Conservation (phyloP, 208 protist genomes). For the Kentomonas sorsogonicus region DNA sequence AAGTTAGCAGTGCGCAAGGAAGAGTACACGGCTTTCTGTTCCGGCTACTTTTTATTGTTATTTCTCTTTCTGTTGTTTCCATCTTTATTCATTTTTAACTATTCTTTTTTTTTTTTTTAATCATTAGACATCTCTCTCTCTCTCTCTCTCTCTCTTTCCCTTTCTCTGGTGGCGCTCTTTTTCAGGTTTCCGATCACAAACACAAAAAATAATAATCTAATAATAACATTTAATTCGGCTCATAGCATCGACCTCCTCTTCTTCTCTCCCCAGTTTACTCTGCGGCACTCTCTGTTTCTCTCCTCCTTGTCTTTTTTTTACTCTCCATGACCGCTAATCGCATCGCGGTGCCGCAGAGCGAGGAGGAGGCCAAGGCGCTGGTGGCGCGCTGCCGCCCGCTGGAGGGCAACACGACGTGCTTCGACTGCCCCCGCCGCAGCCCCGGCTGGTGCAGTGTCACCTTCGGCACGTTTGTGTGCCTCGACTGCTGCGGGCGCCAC, state of each 20-base stretch:
- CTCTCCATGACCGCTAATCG: background rate
- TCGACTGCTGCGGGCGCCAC: constrained; percentile 95
- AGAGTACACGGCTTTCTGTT: constrained; percentile 9
- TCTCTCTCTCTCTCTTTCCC: background rate
- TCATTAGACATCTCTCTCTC: background rate
- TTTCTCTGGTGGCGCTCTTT: background rate
- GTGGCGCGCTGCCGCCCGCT: constrained; percentile 51
- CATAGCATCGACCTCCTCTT: too few relatives aligned
- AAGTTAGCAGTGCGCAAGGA: too few relatives aligned
- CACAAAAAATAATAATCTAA: too few relatives aligned
- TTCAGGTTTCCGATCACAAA: too few relatives aligned
- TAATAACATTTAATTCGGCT: too few relatives aligned
- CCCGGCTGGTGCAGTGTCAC: constrained; percentile 95
- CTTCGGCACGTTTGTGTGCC: constrained; percentile 96
- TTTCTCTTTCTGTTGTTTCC: background rate
- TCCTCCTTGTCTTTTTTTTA: background rate
- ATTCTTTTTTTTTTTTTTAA: background rate
- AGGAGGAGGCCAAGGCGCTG: constrained; percentile 71
- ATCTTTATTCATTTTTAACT: background rate
- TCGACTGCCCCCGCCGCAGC: constrained; percentile 95
- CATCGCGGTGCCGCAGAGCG: constrained; percentile 35
- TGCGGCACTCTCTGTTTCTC: too few relatives aligned
- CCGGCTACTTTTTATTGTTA: background rate
- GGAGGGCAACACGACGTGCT: constrained; percentile 90
- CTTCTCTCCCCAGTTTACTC: too few relatives aligned